Evolutionary conservation across 1,284 basidiomycete genomes (phyloP).

Genomic region (Bondarzewia mesenterica): DNA sequence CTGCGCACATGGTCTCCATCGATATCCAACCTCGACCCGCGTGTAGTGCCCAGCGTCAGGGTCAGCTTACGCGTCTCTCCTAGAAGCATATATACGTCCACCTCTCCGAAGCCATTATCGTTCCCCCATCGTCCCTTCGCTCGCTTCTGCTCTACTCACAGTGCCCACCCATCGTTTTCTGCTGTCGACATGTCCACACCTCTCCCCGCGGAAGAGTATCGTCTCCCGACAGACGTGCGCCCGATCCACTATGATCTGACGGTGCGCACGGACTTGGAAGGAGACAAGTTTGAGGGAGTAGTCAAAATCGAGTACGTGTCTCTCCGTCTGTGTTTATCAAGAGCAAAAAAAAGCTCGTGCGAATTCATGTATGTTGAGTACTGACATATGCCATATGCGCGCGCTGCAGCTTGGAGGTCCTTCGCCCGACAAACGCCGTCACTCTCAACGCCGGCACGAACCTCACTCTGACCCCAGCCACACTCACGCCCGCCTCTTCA

Average conservation of each 20-base stretch:
- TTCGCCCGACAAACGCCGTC: constrained; percentile 57
- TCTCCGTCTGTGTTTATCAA: neutral
- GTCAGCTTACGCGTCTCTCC: too few relatives aligned
- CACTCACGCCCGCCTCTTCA: constrained; percentile 45
- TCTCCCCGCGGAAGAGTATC: constrained; percentile 39
- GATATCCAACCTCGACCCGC: too few relatives aligned
- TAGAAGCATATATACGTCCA: neutral
- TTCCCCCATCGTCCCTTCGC: neutral
- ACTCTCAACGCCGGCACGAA: constrained; percentile 63
- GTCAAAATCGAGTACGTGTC: constrained; percentile 60
- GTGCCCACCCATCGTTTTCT: neutral
- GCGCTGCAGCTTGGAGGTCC: constrained; percentile 55
- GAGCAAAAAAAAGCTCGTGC: neutral
- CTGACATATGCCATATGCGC: neutral
- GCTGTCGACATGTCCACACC: neutral
- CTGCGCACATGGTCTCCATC: too few relatives aligned
- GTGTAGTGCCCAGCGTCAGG: too few relatives aligned
- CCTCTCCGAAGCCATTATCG: neutral
- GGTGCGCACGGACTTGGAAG: constrained; percentile 78
- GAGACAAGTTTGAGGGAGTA: constrained; percentile 69
- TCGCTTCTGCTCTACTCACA: too few relatives aligned
- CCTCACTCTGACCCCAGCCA: constrained; percentile 62
- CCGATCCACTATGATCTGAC: constrained; percentile 82
- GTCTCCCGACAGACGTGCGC: constrained; percentile 69
- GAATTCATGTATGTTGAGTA: neutral